These are phyloP conservation scores for Biscogniauxia marginata DNA, from an alignment of 2,329 filamentous ascomycete genomes.

Conservation along the genomic window DNA sequence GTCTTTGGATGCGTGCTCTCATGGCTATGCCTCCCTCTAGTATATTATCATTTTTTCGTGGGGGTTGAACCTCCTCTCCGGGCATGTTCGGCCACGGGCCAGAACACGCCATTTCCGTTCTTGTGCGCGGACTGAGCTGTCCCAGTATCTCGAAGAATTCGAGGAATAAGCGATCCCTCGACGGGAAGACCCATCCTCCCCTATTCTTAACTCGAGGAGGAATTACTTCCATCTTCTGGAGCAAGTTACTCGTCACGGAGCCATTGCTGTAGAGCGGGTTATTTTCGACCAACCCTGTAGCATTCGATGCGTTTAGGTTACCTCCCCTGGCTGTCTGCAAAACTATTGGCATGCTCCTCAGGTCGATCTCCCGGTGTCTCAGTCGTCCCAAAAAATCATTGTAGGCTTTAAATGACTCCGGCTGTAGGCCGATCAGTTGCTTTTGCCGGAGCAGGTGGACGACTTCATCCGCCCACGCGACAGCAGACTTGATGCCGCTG, in stretches of 20 bases:
- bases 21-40: constrained; percentile 1
- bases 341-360: constrained; percentile 36
- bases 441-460: constrained; percentile 33
- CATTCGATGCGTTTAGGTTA: no score
- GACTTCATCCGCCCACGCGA: constrained; percentile 36
- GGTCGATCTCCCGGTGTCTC: constrained; percentile 36
- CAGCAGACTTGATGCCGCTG: constrained; percentile 37
- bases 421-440: constrained; percentile 31
- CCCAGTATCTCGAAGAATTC: constrained; percentile 32
- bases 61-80: constrained; percentile 34
- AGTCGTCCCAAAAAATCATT: constrained; percentile 37
- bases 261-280: neutral
- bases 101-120: constrained; percentile 37
- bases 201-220: neutral
- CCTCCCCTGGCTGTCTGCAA: constrained; percentile 38
- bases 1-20: no score
- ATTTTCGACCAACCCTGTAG: constrained; percentile 22
- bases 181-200: neutral
- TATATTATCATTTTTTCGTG: neutral
- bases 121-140: constrained; percentile 30
- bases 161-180: neutral
- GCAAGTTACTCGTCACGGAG: neutral
- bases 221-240: neutral
- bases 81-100: constrained; percentile 39
- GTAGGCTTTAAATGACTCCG: constrained; percentile 33